phyloP scores from a whole-genome alignment of 1,284 basidiomycete genomes.

The Cryptococcus sp. region DNA sequence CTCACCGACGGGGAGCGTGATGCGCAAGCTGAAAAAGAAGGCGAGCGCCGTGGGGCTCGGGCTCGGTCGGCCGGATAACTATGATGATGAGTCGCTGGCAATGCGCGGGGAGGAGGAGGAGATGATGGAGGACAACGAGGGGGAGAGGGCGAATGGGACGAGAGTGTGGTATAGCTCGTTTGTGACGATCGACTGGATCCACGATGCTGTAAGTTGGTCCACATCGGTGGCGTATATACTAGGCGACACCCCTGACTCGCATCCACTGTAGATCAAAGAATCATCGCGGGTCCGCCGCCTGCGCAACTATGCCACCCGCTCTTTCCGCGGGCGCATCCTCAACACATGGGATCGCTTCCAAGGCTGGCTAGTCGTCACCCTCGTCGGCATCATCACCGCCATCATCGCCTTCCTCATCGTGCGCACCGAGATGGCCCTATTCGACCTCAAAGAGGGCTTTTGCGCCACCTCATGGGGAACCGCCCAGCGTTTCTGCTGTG shows the following conservation, averaged over 20 bases:
- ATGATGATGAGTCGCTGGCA: constrained; percentile 25
- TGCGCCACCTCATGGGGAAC: constrained; percentile 69
- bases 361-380: constrained; percentile 87
- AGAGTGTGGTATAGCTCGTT: constrained; percentile 77
- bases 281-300: constrained; percentile 71
- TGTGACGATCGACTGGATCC: constrained; percentile 70
- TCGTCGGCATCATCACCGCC: constrained; percentile 72
- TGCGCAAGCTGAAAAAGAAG: constrained; percentile 30
- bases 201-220: constrained; percentile 60
- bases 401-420: constrained; percentile 83
- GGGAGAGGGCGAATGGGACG: constrained; percentile 68
- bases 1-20: constrained; percentile 28
- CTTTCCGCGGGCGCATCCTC: constrained; percentile 66
- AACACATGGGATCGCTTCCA: constrained; percentile 75
- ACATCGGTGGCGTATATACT: no score
- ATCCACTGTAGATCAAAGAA: constrained; percentile 66
- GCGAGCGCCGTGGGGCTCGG: constrained; percentile 37
- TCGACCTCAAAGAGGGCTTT: constrained; percentile 89
- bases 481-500: constrained; percentile 79
- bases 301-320: constrained; percentile 59
- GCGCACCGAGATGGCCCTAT: constrained; percentile 83
- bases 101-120: constrained; percentile 39
- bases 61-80: constrained; percentile 26
- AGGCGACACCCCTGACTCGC: no score
- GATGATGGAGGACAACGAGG: constrained; percentile 57